Conservation (phyloP, 768 basidiomycete species). For the Phlegmacium glaucopus region DNA sequence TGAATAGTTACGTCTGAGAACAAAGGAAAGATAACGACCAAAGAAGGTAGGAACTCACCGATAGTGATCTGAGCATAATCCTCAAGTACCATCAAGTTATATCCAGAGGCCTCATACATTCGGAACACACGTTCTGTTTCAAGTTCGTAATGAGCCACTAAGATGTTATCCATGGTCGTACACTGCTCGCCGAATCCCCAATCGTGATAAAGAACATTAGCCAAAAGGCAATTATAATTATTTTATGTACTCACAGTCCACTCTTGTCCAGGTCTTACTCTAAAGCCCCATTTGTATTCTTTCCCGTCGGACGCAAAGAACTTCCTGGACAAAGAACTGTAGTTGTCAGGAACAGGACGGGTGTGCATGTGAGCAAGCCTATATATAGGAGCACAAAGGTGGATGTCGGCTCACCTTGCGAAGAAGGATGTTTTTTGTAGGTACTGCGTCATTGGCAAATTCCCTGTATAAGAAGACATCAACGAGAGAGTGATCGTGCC, state of each 20-base stretch:
- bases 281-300: slow-evolving; percentile 69
- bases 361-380: too few relatives aligned
- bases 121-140: slow-evolving; percentile 46
- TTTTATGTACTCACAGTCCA: slow-evolving; percentile 59
- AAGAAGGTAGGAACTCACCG: slow-evolving; percentile 31
- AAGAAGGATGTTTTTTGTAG: slow-evolving; percentile 62
- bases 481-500: slow-evolving; percentile 57
- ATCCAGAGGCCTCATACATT: slow-evolving; percentile 60
- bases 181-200: slow-evolving; percentile 38
- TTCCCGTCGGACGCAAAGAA: slow-evolving; percentile 66
- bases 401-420: slow-evolving; percentile 48
- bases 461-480: slow-evolving; percentile 30
- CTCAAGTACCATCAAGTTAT: slow-evolving; percentile 59
- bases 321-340: slow-evolving; percentile 64
- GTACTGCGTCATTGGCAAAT: slow-evolving; percentile 61
- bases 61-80: slow-evolving; percentile 47
- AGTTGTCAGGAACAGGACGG: slow-evolving; percentile 1
- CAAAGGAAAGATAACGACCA: background rate
- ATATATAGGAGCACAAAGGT: background rate
- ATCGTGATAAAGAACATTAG: background rate
- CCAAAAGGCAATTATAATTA: background rate
- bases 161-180: slow-evolving; percentile 44
- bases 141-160: slow-evolving; percentile 67
- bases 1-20: slow-evolving; percentile 19
- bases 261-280: slow-evolving; percentile 55